phyloP scores from a whole-genome alignment of 345 rosid genomes.

The Salix suchowensis region DNA sequence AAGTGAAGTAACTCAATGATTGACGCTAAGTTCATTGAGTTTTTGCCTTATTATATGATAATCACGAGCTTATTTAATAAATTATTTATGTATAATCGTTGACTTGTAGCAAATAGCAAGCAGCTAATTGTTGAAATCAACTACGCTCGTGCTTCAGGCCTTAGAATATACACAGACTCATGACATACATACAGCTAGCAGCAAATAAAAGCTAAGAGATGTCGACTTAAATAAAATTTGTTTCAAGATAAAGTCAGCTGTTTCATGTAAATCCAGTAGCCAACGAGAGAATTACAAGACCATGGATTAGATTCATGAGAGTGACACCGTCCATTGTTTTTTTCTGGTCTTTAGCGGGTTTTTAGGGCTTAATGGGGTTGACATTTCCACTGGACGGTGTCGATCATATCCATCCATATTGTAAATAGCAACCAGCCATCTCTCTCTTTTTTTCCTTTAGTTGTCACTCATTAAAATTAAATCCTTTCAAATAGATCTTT shows the following conservation, averaged over 20 bases:
- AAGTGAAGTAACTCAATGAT: not conserved
- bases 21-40: not conserved
- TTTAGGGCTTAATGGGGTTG: constrained; percentile 17
- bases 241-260: not conserved
- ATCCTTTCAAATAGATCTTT: not conserved
- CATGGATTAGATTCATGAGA: not conserved
- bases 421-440: not conserved
- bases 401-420: not conserved
- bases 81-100: not conserved
- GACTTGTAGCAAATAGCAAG: not conserved
- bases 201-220: not conserved
- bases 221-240: not conserved
- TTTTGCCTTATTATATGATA: not conserved
- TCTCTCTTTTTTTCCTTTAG: not conserved
- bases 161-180: too few relatives aligned
- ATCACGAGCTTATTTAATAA: not conserved
- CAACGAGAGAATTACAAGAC: not conserved
- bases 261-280: not conserved
- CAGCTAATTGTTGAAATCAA: not conserved
- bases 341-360: constrained; percentile 15
- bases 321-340: not conserved
- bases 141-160: not conserved
- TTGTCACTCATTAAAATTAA: not conserved
- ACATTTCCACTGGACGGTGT: constrained; percentile 10
- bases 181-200: not conserved